Evolutionary conservation across 805 yeast genomes (phyloP).

Genomic region (Blastobotrys terrestris): DNA sequence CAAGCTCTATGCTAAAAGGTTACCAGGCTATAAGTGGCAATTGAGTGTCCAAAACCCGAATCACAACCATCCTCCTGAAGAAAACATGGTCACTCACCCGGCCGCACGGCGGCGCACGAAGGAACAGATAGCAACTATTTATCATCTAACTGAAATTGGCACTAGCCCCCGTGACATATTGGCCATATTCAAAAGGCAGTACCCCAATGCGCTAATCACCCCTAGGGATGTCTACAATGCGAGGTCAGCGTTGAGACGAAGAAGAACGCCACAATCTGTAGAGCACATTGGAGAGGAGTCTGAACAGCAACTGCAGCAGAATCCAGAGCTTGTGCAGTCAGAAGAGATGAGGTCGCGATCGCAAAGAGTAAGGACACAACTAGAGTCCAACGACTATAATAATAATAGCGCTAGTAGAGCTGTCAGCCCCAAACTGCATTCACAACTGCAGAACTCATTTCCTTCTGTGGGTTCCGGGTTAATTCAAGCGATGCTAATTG

Average conservation of each 20-base stretch:
- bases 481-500: not conserved
- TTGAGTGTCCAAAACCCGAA: not conserved
- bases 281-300: not conserved
- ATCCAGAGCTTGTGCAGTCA: too few species aligned
- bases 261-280: too few species aligned
- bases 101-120: not conserved
- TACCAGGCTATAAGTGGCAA: not conserved
- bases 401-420: too few species aligned
- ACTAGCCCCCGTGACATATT: not conserved
- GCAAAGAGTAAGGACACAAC: too few species aligned
- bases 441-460: not conserved
- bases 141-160: not conserved
- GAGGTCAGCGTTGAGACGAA: not conserved
- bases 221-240: constrained; percentile 1
- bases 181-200: not conserved
- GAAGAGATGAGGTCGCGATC: too few species aligned
- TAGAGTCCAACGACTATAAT: too few species aligned
- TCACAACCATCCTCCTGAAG: not conserved
- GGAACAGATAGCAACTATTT: not conserved
- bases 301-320: not conserved
- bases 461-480: not conserved
- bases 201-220: not conserved
- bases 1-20: not conserved
- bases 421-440: not conserved
- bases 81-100: not conserved